Percentiles rank a stretch among this genome's conserved stretches.
Evolutionary conservation across 78 protist genomes (phyloP).

Genomic region (Cavenderia fasciculata): DNA sequence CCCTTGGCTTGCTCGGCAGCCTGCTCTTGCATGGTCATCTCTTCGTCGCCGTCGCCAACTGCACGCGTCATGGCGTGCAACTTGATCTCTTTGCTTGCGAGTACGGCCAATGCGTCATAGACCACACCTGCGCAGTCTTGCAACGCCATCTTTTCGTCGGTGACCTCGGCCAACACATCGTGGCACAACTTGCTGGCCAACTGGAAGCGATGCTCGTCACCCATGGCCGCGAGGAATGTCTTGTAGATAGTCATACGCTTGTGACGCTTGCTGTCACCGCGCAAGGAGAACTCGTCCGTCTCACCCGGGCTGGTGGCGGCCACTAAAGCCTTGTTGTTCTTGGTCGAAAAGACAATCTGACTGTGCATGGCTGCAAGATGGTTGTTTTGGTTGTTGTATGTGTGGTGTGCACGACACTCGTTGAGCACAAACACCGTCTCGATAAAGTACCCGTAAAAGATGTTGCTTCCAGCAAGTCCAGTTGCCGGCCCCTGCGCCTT

Average conservation of each 20-base stretch:
- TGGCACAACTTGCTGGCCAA: constrained; percentile 31
- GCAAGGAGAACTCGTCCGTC: background rate
- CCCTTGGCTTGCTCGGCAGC: constrained; percentile 3
- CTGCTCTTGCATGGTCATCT: background rate
- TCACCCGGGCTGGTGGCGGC: background rate
- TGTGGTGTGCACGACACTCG: constrained; percentile 71
- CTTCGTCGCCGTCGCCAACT: constrained; percentile 3
- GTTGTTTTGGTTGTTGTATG: constrained; percentile 54
- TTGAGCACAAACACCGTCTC: constrained; percentile 82
- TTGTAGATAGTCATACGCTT: constrained; percentile 80
- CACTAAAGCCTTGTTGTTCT: background rate
- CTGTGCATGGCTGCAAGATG: background rate
- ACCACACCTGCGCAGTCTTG: constrained; percentile 42
- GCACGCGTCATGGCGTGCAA: background rate
- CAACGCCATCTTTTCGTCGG: constrained; percentile 56
- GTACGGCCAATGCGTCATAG: constrained; percentile 67
- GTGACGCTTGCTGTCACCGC: constrained; percentile 19
- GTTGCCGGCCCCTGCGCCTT: background rate
- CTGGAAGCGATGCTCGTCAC: constrained; percentile 69
- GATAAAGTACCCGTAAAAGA: constrained; percentile 76
- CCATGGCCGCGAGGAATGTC: constrained; percentile 58
- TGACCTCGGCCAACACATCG: constrained; percentile 59
- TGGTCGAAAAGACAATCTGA: background rate
- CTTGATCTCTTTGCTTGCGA: constrained; percentile 84
- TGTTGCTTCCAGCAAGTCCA: background rate